These are phyloP conservation scores for Hericium erinaceus DNA, from an alignment of 768 basidiomycete genomes.

Conservation along the genomic window DNA sequence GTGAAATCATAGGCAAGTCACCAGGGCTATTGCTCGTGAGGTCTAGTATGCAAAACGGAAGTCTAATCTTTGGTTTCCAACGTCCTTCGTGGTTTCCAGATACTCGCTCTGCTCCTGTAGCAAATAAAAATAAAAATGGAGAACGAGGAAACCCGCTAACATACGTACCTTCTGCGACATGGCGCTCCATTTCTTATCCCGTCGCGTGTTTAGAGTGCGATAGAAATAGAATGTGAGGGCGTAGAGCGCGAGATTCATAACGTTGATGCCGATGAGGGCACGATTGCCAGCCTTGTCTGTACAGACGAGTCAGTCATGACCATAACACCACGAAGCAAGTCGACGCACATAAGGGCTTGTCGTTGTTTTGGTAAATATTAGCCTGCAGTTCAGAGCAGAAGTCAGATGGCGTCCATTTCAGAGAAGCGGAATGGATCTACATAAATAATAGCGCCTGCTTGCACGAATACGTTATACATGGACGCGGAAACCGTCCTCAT, in stretches of 20 bases:
- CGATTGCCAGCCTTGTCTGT: slow-evolving; percentile 56
- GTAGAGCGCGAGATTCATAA: slow-evolving; percentile 46
- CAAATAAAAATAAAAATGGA: background rate
- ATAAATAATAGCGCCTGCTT: slow-evolving; percentile 41
- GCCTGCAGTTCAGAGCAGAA: slow-evolving; percentile 23
- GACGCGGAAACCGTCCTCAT: slow-evolving; percentile 36
- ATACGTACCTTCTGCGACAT: slow-evolving; percentile 36
- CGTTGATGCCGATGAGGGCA: slow-evolving; percentile 42
- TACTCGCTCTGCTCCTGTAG: slow-evolving; percentile 47
- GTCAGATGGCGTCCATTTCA: background rate
- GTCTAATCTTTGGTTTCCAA: slow-evolving; percentile 50
- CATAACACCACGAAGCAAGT: background rate
- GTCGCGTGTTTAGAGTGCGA: slow-evolving; percentile 35
- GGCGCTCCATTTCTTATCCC: slow-evolving; percentile 42
- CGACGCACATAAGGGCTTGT: slow-evolving; percentile 26
- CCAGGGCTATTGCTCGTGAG: too few relatives aligned
- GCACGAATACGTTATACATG: slow-evolving; percentile 59
- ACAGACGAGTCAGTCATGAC: background rate
- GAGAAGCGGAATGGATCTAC: slow-evolving; percentile 20
- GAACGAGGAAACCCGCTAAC: background rate
- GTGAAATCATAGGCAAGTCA: background rate
- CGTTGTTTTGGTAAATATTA: slow-evolving; percentile 47
- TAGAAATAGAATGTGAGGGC: slow-evolving; percentile 47
- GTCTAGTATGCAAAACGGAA: slow-evolving; percentile 47
- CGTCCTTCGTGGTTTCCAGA: slow-evolving; percentile 49